phyloP scores from a whole-genome alignment of 345 rosid species.

The Bruguiera gymnorhiza region DNA sequence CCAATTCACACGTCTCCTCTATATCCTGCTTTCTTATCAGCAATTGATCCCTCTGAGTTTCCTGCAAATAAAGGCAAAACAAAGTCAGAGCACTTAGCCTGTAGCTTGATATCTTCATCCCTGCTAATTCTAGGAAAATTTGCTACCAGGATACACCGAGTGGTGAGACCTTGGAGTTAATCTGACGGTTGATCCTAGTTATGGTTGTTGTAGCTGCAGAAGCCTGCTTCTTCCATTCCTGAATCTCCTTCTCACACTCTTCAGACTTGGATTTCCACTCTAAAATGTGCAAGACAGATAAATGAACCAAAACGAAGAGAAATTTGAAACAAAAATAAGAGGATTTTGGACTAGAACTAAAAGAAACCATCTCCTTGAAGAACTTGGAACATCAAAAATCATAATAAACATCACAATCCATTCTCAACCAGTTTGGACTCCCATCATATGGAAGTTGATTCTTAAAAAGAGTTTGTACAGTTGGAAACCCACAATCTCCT shows the following conservation, averaged over 20 bases:
- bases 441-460: too few relatives aligned
- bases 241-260: slow-evolving; percentile 82
- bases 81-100: slow-evolving; percentile 12
- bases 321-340: background rate
- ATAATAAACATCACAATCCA: background rate
- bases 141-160: slow-evolving; percentile 1
- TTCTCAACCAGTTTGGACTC: too few relatives aligned
- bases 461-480: too few relatives aligned
- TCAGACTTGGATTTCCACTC: slow-evolving; percentile 88
- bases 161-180: slow-evolving; percentile 61
- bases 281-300: slow-evolving; percentile 28
- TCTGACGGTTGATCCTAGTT: slow-evolving; percentile 75
- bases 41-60: slow-evolving; percentile 70
- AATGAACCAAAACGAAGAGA: background rate
- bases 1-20: slow-evolving; percentile 78
- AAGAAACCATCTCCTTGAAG: slow-evolving; percentile 1
- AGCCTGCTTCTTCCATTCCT: slow-evolving; percentile 82
- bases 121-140: slow-evolving; percentile 10
- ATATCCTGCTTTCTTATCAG: slow-evolving; percentile 66
- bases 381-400: background rate
- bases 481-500: too few relatives aligned
- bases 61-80: slow-evolving; percentile 45
- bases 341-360: background rate
- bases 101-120: background rate
- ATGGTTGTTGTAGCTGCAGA: slow-evolving; percentile 76